Conservation (phyloP, 495 filamentous ascomycete genomes). For the Elaphomyces granulatus region DNA sequence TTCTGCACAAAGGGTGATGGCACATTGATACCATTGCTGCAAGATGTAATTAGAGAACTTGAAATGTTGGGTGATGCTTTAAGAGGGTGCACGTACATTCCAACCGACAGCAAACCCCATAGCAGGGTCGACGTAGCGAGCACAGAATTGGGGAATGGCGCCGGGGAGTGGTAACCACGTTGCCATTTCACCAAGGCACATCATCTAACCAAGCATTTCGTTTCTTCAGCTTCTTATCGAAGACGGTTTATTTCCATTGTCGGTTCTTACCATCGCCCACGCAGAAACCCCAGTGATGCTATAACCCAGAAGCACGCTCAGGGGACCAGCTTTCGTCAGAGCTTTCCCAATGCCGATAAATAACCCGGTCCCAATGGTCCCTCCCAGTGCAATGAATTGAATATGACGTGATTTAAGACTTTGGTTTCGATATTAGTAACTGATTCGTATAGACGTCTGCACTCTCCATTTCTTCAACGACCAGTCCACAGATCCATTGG, state of each 20-base stretch:
- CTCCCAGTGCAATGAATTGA: slow-evolving; percentile 55
- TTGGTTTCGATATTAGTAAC: not conserved
- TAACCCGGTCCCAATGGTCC: slow-evolving; percentile 61
- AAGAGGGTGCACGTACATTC: slow-evolving; percentile 34
- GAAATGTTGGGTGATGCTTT: too few relatives aligned
- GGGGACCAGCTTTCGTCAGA: slow-evolving; percentile 47
- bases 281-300: slow-evolving; percentile 51
- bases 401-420: slow-evolving; percentile 46
- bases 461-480: not conserved
- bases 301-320: slow-evolving; percentile 54
- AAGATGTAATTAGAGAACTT: too few relatives aligned
- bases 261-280: slow-evolving; percentile 20
- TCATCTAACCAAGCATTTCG: too few relatives aligned
- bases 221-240: too few relatives aligned
- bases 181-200: slow-evolving; percentile 51
- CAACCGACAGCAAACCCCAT: slow-evolving; percentile 66
- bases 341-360: slow-evolving; percentile 57
- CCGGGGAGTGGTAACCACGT: slow-evolving; percentile 62
- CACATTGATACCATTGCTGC: slow-evolving; percentile 29
- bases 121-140: slow-evolving; percentile 51
- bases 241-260: not conserved
- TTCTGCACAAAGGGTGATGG: slow-evolving; percentile 50
- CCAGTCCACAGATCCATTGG: not conserved
- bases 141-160: slow-evolving; percentile 57
- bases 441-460: not conserved